Base-by-base conservation (phyloP, 1,139 yeast species). In the Zygoascus hellenicus region DNA sequence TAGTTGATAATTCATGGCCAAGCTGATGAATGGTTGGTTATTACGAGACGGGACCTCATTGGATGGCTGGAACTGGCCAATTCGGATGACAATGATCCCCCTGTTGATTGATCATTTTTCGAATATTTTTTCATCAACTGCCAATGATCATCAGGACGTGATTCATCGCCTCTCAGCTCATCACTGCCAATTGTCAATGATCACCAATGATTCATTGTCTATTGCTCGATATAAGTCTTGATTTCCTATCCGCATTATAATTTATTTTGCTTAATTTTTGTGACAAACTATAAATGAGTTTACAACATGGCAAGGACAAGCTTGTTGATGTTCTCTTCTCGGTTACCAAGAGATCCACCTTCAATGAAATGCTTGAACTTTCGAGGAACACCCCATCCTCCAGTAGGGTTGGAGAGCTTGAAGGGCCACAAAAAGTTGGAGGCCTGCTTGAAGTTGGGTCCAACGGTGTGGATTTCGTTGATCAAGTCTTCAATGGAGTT, bases 381-480 rank as follows among this genome's bases (percentile, higher is more conserved):
- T 84, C 97, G 89, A 72, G 84, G 81, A 63, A 90, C 88, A 78
- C 97, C 95, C 97, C 96, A 94, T 75, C 98, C 98, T 75, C 99
- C 99, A 73, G 82, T 82, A 74, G 99, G 99, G 84, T 89, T 90
- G 68, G 97, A 89, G 72, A 92, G 86, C 83, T 90, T 86, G 96
- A 92, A 92, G 77, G 99, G 98, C 97, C 97, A 92, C 77, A 92
- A 81, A 82, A 94, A 94, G 97, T 92, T 92, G 89, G 88, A 86
- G 68, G 89, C 98, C 81, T 92, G 98, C 83, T 94, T 92, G 92
- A 92, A 92, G 92, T 90, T 89, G 73, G 97, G 97, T 73, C 97
- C 97, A 72, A 90, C 97, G 60, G 97, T 85, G 87, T 80, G 84
- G 70, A 92, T 87, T 81, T 92, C 98, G 86, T 92, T 98, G 76